phyloP scores from a whole-genome alignment of 768 basidiomycete species.

The Phaeolepiota aurea region DNA sequence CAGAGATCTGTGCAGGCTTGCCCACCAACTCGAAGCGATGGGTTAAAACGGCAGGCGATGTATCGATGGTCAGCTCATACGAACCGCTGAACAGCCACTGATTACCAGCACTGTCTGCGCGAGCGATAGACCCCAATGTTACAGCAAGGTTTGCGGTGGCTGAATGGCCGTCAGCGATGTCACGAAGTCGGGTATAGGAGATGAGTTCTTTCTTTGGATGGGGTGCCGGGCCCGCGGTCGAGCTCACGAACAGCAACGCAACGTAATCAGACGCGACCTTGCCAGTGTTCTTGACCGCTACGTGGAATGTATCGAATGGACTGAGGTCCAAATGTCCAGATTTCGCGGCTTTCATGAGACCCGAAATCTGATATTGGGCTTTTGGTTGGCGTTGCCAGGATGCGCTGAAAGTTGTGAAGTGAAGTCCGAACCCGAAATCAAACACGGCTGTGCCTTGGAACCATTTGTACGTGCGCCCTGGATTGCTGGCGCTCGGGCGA shows the following conservation, averaged over 20 bases:
- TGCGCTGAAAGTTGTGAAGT: conserved; percentile 42
- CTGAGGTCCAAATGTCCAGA: conserved; percentile 28
- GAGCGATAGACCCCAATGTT: conserved; percentile 39
- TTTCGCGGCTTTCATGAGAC: conserved; percentile 20
- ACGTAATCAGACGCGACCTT: conserved; percentile 44
- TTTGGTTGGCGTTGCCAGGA: conserved; percentile 27
- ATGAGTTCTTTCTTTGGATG: conserved; percentile 45
- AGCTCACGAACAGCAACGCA: conserved; percentile 41
- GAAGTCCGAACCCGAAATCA: conserved; percentile 45
- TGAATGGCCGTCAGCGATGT: conserved; percentile 16
- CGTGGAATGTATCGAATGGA: conserved; percentile 38
- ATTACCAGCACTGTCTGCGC: conserved; percentile 37
- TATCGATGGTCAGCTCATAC: conserved; percentile 36
- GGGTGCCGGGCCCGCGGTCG: conserved; percentile 39
- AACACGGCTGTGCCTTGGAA: conserved; percentile 42
- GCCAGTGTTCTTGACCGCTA: conserved; percentile 41
- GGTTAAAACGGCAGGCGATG: conserved; percentile 22
- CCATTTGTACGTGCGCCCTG: conserved; percentile 55
- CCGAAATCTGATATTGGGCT: conserved; percentile 29
- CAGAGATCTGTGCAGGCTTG: conserved; percentile 25
- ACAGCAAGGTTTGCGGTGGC: conserved; percentile 27
- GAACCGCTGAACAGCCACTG: conserved; percentile 35
- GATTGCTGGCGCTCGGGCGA: conserved; percentile 37
- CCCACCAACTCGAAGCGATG: conserved; percentile 36
- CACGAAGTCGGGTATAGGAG: conserved; percentile 32